These are phyloP conservation scores for Tritrichomonas musculus DNA, from an alignment of 208 protist species.

Conservation along the genomic window DNA sequence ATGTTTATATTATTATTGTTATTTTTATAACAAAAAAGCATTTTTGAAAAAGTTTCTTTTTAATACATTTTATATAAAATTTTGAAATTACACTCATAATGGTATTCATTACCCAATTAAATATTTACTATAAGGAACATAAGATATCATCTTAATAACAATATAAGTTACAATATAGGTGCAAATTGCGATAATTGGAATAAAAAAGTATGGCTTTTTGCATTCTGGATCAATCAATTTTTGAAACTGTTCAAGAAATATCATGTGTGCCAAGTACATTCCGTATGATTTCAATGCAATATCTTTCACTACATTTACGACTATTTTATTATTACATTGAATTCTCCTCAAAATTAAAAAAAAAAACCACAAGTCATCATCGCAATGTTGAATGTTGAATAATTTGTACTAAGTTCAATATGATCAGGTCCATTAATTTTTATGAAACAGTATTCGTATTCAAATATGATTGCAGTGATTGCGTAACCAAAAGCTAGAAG, in stretches of 20 bases:
- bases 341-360: background rate
- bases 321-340: background rate
- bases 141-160: background rate
- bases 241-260: background rate
- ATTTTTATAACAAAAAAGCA: too few species aligned
- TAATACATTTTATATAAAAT: too few species aligned
- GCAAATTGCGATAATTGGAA: background rate
- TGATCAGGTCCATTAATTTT: background rate
- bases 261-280: background rate
- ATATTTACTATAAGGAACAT: slow-evolving; percentile 6
- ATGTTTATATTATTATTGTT: too few species aligned
- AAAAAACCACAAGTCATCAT: background rate
- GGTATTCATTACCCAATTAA: background rate
- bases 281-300: background rate
- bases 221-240: background rate
- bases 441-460: background rate
- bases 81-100: too few species aligned
- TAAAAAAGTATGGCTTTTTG: background rate
- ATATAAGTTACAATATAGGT: background rate
- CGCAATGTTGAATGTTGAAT: background rate
- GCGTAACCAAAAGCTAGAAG: background rate
- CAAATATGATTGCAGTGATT: background rate
- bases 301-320: background rate
- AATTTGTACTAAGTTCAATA: background rate
- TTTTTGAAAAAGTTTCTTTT: too few species aligned